Base-by-base conservation (phyloP, 2,329 filamentous ascomycete species). In the Claviceps monticola region DNA sequence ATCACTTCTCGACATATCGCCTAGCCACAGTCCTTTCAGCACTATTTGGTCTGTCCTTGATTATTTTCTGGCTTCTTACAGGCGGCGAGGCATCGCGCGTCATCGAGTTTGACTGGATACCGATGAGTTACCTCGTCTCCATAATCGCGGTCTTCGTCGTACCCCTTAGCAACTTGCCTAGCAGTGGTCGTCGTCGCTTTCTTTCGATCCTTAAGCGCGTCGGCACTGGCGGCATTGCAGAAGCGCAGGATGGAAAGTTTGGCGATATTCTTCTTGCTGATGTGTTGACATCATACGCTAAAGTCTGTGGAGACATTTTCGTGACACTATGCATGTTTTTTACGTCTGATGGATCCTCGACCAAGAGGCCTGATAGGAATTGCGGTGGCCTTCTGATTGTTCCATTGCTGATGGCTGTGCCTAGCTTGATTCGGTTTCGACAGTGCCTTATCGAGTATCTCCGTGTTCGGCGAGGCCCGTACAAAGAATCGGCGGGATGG, bases 281-380 rank as follows among this genome's bases (percentile, higher is more conserved):
- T 75, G 91, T 89, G 51, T 71, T 97, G 59, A 98, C 93, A 43
- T 94, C 87, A 61, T 98, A 97, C 66, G 84, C 91, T 55, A 95
- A 94, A 67, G 86, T 96, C 34, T 74, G 95, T 29, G 91, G 84
- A 23, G 93, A 98, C 66, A 71, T 96, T 13, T 96, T 89, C 65
- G 85, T 97, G 51, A 83, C 83, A 47, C 69, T 89, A 29, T 97
- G 89, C 79, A 95, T 96, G 91, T 90, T 95, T 67, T 79, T 95
- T 62, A 78, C 79, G 1, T 69, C 76, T 3, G 78, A 78, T 3
- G 78, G 82, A 43, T 85, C 84, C 49, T 87, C 88, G 26, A 95
- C 89, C 1, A 82, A 82, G 34, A 80, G 82, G 29, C 90, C 91
- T 0, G 84, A 96, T 68, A 80, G 91, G 42, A 78, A 74, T 50